Conservation (phyloP, 1,139 yeast genomes). For the Nakaseomyces sp. region DNA sequence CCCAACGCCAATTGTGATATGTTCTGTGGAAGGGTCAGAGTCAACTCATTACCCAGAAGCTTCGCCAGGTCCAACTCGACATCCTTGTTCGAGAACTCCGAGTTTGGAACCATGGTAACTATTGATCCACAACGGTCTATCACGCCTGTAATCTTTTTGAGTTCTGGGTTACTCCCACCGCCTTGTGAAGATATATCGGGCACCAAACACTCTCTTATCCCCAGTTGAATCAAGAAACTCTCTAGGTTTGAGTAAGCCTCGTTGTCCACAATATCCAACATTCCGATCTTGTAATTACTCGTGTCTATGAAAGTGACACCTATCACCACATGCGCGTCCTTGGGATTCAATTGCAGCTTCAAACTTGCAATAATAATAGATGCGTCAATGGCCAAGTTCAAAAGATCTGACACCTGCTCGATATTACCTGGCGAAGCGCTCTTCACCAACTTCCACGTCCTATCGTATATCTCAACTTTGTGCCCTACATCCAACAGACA, state of each 20-base stretch:
- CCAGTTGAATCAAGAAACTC: slow-evolving; percentile 75
- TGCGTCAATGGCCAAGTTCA: slow-evolving; percentile 45
- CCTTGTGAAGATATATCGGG: slow-evolving; percentile 39
- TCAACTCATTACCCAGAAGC: slow-evolving; percentile 45
- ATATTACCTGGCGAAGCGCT: slow-evolving; percentile 88
- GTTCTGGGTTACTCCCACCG: slow-evolving; percentile 34
- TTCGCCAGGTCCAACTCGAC: slow-evolving; percentile 68
- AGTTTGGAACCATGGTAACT: slow-evolving; percentile 48
- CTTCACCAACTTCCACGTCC: slow-evolving; percentile 47
- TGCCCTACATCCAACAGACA: slow-evolving; percentile 63
- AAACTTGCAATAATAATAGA: slow-evolving; percentile 71
- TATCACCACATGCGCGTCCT: slow-evolving; percentile 41
- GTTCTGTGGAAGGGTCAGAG: slow-evolving; percentile 49
- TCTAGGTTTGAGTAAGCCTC: slow-evolving; percentile 82
- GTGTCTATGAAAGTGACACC: slow-evolving; percentile 82
- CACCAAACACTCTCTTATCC: slow-evolving; percentile 74
- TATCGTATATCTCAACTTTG: slow-evolving; percentile 68
- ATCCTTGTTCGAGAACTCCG: slow-evolving; percentile 50
- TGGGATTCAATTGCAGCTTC: slow-evolving; percentile 41
- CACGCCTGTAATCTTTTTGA: slow-evolving; percentile 49
- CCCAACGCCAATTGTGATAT: slow-evolving; percentile 35
- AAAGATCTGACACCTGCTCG: slow-evolving; percentile 68
- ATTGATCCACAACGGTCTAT: slow-evolving; percentile 71
- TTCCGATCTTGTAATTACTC: slow-evolving; percentile 53
- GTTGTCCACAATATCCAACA: slow-evolving; percentile 77